Evolutionary conservation across 2,329 filamentous ascomycete species (phyloP), one percentile per base, ranked within the genome.

Genomic region (Claviceps maximensis): DNA sequence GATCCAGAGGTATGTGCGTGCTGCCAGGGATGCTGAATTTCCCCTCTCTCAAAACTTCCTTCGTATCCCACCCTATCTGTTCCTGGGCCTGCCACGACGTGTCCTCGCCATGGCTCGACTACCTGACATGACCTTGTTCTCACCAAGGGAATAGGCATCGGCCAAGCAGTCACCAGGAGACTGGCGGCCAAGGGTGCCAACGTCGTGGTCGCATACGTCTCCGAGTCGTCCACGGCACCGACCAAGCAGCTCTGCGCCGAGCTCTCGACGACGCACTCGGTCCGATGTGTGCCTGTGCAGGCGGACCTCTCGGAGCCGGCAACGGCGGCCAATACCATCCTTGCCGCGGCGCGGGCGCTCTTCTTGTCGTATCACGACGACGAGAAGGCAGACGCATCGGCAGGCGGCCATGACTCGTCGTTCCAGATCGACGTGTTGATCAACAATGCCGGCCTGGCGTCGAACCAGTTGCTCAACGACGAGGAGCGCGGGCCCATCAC

Each of bases 361-460:
- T 66, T 61, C 56, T 45, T 53, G 9, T 60, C 59, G 12, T 64
- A 61, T 57, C 45, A 47, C 17, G 60, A 49, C 25, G n/a, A n/a
- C n/a, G n/a, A n/a, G n/a, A n/a, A 21, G 53, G 0, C n/a, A n/a
- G 38, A 53, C 12, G 56, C 5, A 9, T 6, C 31, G 31, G 6
- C 31, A 10, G 31, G 9, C 31, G 9, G 9, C 31, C 7, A 29
- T 8, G 27, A 29, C 27, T 7, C n/a, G n/a, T n/a, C n/a, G n/a
- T 64, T 69, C 55, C 62, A 63, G 61, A 77, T 95, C 62, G 87
- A 94, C 69, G 87, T 95, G 56, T 73, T 95, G 51, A 73, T 95
- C 73, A 94, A 95, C 77, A 95, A 94, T 67, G 89, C 89, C 31
- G 89, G 87, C 52, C 71, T 83, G 7, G 73, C 79, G 33, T 71